Base-by-base conservation (phyloP, 2,329 filamentous ascomycete species). In the Aotearoamyces nothofagi region DNA sequence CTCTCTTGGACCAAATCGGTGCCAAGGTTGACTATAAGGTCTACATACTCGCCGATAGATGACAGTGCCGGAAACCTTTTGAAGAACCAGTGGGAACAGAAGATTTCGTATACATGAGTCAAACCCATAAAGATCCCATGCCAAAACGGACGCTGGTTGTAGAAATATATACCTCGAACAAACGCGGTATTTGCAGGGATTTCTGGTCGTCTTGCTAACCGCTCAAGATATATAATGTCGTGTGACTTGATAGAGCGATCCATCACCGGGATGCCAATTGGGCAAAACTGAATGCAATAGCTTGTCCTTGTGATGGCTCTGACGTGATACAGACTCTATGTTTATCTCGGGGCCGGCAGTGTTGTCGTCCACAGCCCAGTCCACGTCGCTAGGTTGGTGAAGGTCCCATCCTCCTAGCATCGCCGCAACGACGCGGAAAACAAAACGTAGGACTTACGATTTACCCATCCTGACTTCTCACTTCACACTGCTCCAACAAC, bases 381-480 rank as follows among this genome's bases (percentile, higher is more conserved):
- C 22, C 22, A 24, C 11, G 5, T 24, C 22, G n/a, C n/a, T 13
- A 24, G 22, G 4, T 9, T 13, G 11, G 9, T 24, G 5, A 13
- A 5, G 9, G 22, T 9, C 22, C 9, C 11, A 13, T 8, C 10
- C 6, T 11, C 22, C 11, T 13, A 24, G 22, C 22, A 11, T 12
- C 6, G 22, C 22, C 12, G 22, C 22, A 24, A 24, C 15, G 22
- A 14, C 7, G 13, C 15, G 15, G 30, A 36, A 30, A 34, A 34
- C 33, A 23, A 14, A 31, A 26, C 27, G 15, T n/a, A n/a, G n/a
- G n/a, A 62, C 61, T 61, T 52, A 66, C 62, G 62, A 62, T 61
- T 66, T 66, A 40, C 62, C 62, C 62, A 66, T 66, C 30, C 43
- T 45, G 31, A 19, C 17, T 29, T 31, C 24, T 24, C 23, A 28